phyloP scores from a whole-genome alignment of 2,329 filamentous ascomycete species.

The Raffaelea ambrosiae region DNA sequence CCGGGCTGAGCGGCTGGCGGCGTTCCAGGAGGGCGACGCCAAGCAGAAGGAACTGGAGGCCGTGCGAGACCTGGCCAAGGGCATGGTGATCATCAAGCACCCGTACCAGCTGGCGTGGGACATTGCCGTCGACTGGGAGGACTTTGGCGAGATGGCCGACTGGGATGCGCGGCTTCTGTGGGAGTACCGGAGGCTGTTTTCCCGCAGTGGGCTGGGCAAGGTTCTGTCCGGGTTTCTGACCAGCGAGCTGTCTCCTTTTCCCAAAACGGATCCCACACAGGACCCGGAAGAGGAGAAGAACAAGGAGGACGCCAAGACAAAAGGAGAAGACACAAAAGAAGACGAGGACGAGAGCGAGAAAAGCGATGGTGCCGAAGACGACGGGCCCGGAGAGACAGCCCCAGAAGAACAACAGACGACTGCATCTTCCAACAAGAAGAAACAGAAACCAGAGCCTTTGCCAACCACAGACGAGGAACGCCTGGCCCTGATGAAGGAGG shows the following conservation, averaged over 20 bases:
- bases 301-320: neutral
- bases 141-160: conserved; percentile 63
- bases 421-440: neutral
- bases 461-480: conserved; percentile 69
- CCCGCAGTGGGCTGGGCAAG: conserved; percentile 71
- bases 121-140: conserved; percentile 81
- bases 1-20: conserved; percentile 68
- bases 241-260: conserved; percentile 79
- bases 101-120: conserved; percentile 87
- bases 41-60: conserved; percentile 65
- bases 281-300: conserved; percentile 10
- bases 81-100: conserved; percentile 95
- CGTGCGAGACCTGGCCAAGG: conserved; percentile 69
- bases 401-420: too few species aligned
- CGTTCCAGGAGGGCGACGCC: conserved; percentile 48
- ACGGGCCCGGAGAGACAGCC: too few species aligned
- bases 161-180: conserved; percentile 72
- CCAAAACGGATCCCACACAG: conserved; percentile 21
- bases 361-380: conserved; percentile 19
- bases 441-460: conserved; percentile 17
- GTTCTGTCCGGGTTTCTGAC: conserved; percentile 75
- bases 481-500: conserved; percentile 70
- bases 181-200: conserved; percentile 77
- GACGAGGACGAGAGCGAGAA: conserved; percentile 35
- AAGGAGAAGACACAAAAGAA: conserved; percentile 52